Conservation (phyloP, 106 monocot species). For the Hemerocallis citrina region DNA sequence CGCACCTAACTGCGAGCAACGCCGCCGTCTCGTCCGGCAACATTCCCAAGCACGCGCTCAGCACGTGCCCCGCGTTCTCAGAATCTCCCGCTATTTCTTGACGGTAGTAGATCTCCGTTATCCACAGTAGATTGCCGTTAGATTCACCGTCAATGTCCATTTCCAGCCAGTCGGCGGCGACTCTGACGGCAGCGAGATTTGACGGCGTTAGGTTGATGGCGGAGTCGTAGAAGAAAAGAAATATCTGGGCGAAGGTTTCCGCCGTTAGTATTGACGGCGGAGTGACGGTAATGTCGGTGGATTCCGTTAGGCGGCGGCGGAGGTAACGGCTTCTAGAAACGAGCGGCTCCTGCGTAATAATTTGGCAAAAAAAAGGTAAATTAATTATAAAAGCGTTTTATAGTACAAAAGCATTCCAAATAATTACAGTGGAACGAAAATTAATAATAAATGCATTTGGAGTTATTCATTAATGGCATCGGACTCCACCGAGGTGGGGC, state of each 20-base stretch:
- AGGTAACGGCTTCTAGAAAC: slow-evolving; percentile 53
- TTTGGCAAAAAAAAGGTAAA: background rate
- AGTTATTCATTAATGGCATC: background rate
- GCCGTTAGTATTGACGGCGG: slow-evolving; percentile 44
- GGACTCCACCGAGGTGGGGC: background rate
- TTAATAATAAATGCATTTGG: background rate
- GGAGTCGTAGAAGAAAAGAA: slow-evolving; percentile 56
- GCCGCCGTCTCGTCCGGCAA: slow-evolving; percentile 28
- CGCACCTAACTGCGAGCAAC: slow-evolving; percentile 46
- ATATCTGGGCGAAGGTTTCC: slow-evolving; percentile 42
- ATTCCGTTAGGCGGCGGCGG: slow-evolving; percentile 29
- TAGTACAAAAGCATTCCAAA: no score
- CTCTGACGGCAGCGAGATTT: slow-evolving; percentile 40
- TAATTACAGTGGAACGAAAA: no score
- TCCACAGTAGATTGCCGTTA: slow-evolving; percentile 20
- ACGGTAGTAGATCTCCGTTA: slow-evolving; percentile 61
- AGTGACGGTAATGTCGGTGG: slow-evolving; percentile 33
- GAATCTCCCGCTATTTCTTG: slow-evolving; percentile 42
- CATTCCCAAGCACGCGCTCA: slow-evolving; percentile 37
- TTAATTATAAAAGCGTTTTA: background rate
- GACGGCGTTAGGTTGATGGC: slow-evolving; percentile 42
- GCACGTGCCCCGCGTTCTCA: slow-evolving; percentile 25
- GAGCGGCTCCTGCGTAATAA: slow-evolving; percentile 46
- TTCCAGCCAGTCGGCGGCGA: slow-evolving; percentile 65
- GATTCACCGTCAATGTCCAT: slow-evolving; percentile 26